A percentile compares a stretch with the other conserved stretches of the same genome.
These are phyloP conservation scores for Thymus quinquecostatus DNA, from an alignment of 257 asterid species.

Conservation along the genomic window DNA sequence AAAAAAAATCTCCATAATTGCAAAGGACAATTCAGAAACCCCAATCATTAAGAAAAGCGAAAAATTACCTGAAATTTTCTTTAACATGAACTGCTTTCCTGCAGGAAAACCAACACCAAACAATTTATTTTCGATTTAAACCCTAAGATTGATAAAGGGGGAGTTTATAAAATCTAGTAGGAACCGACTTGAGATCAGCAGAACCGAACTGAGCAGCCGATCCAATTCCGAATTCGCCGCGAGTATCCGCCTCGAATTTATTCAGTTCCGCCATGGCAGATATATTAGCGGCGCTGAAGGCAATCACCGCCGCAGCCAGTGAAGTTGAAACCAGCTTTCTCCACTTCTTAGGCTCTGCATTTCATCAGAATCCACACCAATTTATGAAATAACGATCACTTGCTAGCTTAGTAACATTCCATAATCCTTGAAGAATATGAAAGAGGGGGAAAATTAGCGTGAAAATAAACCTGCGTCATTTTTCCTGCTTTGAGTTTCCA, in stretches of 20 bases:
- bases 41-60: neutral
- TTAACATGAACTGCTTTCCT: slow-evolving; percentile 89
- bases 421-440: neutral
- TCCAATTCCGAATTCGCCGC: slow-evolving; percentile 97
- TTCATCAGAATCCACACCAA: neutral
- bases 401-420: neutral
- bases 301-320: slow-evolving; percentile 77
- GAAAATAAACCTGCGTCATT: slow-evolving; percentile 38
- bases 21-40: neutral
- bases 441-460: neutral
- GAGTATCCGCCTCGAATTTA: slow-evolving; percentile 88
- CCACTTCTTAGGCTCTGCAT: slow-evolving; percentile 66
- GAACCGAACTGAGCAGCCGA: slow-evolving; percentile 99
- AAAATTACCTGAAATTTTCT: slow-evolving; percentile 83
- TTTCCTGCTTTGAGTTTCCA: slow-evolving; percentile 35
- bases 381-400: neutral
- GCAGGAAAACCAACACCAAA: slow-evolving; percentile 36
- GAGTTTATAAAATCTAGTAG: neutral
- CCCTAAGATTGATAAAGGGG: neutral
- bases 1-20: neutral
- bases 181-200: slow-evolving; percentile 77
- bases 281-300: slow-evolving; percentile 50
- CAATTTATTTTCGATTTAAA: neutral
- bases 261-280: slow-evolving; percentile 85
- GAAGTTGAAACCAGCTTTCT: slow-evolving; percentile 64